Evolutionary conservation across 2,329 filamentous ascomycete genomes (phyloP), one percentile per base, ranked within the genome.

Genomic region (Clathrospora elynae): DNA sequence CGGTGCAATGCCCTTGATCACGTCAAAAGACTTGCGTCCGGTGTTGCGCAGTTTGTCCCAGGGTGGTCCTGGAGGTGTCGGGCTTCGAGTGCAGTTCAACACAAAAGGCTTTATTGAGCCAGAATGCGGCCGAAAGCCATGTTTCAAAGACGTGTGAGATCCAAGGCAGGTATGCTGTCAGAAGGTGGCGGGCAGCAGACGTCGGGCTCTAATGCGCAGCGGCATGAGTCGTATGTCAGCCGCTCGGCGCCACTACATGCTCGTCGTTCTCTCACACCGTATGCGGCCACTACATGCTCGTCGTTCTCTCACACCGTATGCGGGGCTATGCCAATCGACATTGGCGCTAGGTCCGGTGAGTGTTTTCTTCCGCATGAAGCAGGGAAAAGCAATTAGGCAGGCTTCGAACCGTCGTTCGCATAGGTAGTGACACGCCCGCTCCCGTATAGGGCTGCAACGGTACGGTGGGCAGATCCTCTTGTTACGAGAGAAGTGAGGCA

Each of bases 381-480:
- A 36, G 33, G 32, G 35, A 41, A 19, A 37, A 35, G 33, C 28
- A 35, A 29, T 42, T 43, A 29, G 40, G 29, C 41, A 37, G 37
- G 36, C 23, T 45, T 28, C 31, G 39, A 47, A 40, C 12, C 49
- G 36, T 43, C 26, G 53, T 56, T 56, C 53, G 53, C 53, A 51
- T 48, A 18, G 44, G 35, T 23, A 29, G 20, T 29, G 25, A 46
- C 32, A 42, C 35, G 34, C 42, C 43, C 30, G 38, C 50, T 26
- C 26, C 41, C 29, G 43, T 8, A 38, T 24, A n/a, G n/a, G n/a
- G n/a, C n/a, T n/a, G n/a, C n/a, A n/a, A n/a, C n/a, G n/a, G n/a
- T n/a, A n/a, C n/a, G n/a, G n/a, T n/a, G n/a, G n/a, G n/a, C n/a
- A n/a, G n/a, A n/a, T n/a, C n/a, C n/a, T n/a, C n/a, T n/a, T n/a